Evolutionary conservation across 2,329 filamentous ascomycete genomes (phyloP).

Genomic region (Stachybotrys chlorohalonatus): DNA sequence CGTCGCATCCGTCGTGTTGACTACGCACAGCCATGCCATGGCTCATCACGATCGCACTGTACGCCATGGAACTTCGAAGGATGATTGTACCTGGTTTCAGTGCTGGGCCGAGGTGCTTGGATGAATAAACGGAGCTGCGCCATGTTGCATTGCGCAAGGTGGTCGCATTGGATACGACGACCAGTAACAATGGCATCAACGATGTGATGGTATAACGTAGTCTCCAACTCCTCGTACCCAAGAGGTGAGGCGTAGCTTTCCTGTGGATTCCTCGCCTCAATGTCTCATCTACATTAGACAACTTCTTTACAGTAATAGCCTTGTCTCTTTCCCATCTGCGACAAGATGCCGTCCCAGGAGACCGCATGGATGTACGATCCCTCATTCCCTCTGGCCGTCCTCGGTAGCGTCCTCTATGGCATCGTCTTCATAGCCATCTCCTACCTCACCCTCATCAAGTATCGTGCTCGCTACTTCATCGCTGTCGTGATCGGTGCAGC

Average conservation of each 20-base stretch:
- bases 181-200: no score
- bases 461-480: conserved; percentile 33
- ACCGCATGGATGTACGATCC: conserved; percentile 34
- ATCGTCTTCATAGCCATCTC: conserved; percentile 25
- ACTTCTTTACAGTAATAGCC: no score
- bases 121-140: background rate
- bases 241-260: no score
- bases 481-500: conserved; percentile 30
- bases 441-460: conserved; percentile 31
- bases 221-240: background rate
- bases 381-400: conserved; percentile 30
- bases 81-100: no score
- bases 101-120: no score
- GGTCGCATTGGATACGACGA: no score
- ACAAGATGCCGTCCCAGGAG: background rate
- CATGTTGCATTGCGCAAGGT: no score
- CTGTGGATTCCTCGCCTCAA: no score
- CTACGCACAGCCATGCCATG: conserved; percentile 3
- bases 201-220: background rate
- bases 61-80: background rate
- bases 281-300: no score
- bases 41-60: background rate
- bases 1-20: conserved; percentile 14
- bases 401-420: conserved; percentile 31
- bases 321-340: no score